Percentiles rank a stretch among this genome's conserved stretches.
These are phyloP conservation scores for Fusarium lyarnte DNA, from an alignment of 2,329 filamentous ascomycete genomes.

Conservation along the genomic window DNA sequence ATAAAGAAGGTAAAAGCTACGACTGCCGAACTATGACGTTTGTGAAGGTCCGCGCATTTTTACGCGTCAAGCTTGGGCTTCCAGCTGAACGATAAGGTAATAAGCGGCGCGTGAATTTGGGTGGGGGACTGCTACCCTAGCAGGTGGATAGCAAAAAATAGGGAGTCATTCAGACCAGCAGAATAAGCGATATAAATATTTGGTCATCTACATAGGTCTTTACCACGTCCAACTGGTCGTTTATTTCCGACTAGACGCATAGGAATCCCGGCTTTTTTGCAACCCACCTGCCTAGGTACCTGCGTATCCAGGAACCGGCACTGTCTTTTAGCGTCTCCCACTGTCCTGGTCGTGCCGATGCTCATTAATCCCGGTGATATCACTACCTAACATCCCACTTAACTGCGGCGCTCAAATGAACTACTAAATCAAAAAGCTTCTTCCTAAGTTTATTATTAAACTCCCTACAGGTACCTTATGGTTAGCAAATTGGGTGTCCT, in stretches of 20 bases:
- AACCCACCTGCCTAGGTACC: not conserved
- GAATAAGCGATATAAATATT: too few relatives aligned
- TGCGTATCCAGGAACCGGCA: slow-evolving; percentile 14
- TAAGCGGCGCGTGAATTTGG: not conserved
- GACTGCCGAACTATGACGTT: slow-evolving; percentile 23
- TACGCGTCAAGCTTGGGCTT: not conserved
- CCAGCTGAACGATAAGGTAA: not conserved
- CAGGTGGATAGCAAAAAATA: not conserved
- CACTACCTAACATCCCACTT: not conserved
- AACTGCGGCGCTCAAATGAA: not conserved
- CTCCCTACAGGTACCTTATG: too few relatives aligned
- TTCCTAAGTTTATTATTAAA: not conserved
- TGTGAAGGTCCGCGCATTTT: slow-evolving; percentile 4
- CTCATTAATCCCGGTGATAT: not conserved
- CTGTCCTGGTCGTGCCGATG: not conserved
- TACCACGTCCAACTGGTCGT: too few relatives aligned
- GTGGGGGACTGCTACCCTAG: not conserved
- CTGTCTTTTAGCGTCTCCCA: slow-evolving; percentile 11
- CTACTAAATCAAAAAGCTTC: not conserved
- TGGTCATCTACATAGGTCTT: too few relatives aligned
- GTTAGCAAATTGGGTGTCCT: too few relatives aligned
- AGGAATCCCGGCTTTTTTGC: too few relatives aligned
- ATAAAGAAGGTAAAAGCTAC: not conserved
- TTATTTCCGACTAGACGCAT: too few relatives aligned
- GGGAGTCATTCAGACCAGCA: too few relatives aligned